Conservation (phyloP, 2,329 filamentous ascomycete species). For the Monilinia fructigena region DNA sequence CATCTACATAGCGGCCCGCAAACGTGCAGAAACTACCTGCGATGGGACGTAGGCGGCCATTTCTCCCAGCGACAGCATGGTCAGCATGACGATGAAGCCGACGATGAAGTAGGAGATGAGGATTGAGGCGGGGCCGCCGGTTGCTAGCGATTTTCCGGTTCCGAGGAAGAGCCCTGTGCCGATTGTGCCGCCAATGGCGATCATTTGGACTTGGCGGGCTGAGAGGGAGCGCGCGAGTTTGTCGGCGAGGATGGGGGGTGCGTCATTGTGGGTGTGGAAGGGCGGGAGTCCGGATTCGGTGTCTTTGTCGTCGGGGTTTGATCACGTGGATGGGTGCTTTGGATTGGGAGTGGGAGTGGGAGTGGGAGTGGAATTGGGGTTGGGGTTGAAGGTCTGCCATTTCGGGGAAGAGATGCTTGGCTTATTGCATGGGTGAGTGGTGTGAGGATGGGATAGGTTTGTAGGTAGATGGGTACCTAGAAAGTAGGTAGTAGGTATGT, state of each 20-base stretch:
- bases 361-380: too few species aligned
- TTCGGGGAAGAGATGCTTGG: not conserved
- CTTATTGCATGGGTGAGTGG: not conserved
- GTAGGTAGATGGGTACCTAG: not conserved
- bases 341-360: too few species aligned
- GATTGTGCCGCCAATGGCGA: constrained; percentile 60
- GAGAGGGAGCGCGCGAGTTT: constrained; percentile 54
- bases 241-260: constrained; percentile 28
- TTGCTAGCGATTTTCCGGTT: constrained; percentile 58
- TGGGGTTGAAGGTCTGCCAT: constrained; percentile 1
- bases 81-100: constrained; percentile 57
- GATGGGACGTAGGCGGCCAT: constrained; percentile 58
- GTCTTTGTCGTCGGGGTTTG: not conserved
- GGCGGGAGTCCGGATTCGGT: not conserved
- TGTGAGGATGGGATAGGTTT: not conserved
- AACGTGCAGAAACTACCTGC: constrained; percentile 56
- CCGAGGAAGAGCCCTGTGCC: constrained; percentile 63
- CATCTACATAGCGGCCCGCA: constrained; percentile 54
- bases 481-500: not conserved
- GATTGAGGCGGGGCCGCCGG: constrained; percentile 58
- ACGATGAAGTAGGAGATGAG: constrained; percentile 57
- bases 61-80: constrained; percentile 59
- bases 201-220: constrained; percentile 66
- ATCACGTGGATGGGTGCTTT: constrained; percentile 8
- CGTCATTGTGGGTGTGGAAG: not conserved